Evolutionary conservation across 495 filamentous ascomycete species (phyloP), one percentile per base, ranked within the genome.

Genomic region (Trichodelitschia bisporula): DNA sequence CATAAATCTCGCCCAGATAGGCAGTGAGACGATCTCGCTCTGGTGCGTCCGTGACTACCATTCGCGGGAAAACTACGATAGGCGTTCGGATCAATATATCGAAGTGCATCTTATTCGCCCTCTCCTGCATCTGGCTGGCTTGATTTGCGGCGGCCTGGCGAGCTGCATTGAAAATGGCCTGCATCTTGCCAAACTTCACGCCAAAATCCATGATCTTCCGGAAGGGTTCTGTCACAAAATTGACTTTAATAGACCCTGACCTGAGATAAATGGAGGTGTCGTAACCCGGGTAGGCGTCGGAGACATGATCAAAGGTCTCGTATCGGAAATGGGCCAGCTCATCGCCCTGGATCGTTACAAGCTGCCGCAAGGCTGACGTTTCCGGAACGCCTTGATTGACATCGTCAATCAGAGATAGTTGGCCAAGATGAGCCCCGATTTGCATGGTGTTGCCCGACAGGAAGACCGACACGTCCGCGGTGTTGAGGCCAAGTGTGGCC

Each of bases 161-260:
- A 14, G 86, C 86, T 13, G 86, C 84, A 47, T 97, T 95, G 60
- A 91, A 95, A 28, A 97, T 82, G 15, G 86, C 82, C 50, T 95
- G 86, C 86, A 97, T 97, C 53, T 90, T 90, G 34, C 86, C 86
- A 43, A 97, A 97, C 40, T 97, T 97, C 42, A 97, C 77, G 18
- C 82, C 58, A 51, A 95, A 97, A 43, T 91, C 77, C 51, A 95
- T 77, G 36, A 97, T 97, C 53, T 95, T 95, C 25, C 89, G 74
- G 55, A 92, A 95, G 3, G 86, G 86, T 46, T 95, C 86, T 39
- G 90, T 80, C 4, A 93, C 48, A 45, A 97, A 95, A 45, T 92
- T 93, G 46, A 97, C 59, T 49, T 86, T 92, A 47, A 97, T 72
- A 0, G 86, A 95, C 3, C 82, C 86, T 18, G 86, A 80, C 15